Percentiles rank a stretch among this genome's conserved stretches.
Evolutionary conservation across 768 basidiomycete genomes (phyloP).

Genomic region (Suillus hirtellus): DNA sequence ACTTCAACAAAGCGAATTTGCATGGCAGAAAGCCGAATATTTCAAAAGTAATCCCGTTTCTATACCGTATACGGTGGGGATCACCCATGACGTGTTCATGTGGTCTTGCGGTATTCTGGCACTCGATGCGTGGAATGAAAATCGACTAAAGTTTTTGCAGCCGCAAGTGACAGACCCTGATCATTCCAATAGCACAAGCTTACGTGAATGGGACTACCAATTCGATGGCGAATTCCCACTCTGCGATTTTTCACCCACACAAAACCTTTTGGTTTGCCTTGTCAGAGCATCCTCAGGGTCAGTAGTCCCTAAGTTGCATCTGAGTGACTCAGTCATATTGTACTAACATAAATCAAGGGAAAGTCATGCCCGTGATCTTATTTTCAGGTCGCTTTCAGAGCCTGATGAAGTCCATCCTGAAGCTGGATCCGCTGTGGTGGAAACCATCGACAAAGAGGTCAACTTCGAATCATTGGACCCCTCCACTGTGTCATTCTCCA

Average conservation of each 20-base stretch:
- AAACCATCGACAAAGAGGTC: neutral
- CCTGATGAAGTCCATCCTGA: constrained; percentile 11
- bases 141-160: neutral
- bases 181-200: neutral
- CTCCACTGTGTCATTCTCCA: neutral
- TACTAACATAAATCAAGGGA: neutral
- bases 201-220: neutral
- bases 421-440: constrained; percentile 13
- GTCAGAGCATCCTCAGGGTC: neutral
- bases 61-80: neutral
- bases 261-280: neutral
- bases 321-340: neutral
- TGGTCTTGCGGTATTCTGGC: neutral
- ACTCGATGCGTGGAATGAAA: too few species aligned
- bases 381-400: neutral
- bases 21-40: neutral
- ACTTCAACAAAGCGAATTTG: neutral
- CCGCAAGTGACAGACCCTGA: neutral
- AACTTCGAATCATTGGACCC: too few species aligned
- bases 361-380: neutral
- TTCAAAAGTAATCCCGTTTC: neutral
- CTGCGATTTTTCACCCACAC: neutral
- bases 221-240: neutral
- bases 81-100: neutral
- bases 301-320: neutral